Percentiles rank a stretch among this genome's conserved stretches.
Conservation (phyloP, 2,329 filamentous ascomycete species). For the Arthroderma sp. region DNA sequence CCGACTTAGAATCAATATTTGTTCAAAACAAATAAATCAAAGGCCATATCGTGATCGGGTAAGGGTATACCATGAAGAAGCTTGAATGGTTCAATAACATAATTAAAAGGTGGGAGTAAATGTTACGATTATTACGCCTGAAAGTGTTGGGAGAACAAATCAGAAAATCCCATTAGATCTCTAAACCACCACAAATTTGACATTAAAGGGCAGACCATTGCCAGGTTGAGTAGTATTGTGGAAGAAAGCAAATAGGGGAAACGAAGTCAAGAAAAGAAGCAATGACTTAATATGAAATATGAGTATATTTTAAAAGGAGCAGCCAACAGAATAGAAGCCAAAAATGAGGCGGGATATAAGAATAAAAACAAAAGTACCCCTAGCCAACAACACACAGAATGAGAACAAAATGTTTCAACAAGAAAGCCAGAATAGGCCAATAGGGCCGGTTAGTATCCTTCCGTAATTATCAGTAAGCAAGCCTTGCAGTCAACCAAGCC, state of each 20-base stretch:
- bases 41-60: too few relatives aligned
- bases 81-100: too few relatives aligned
- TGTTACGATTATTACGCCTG: too few relatives aligned
- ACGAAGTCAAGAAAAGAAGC: background rate
- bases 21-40: too few relatives aligned
- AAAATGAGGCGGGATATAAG: background rate
- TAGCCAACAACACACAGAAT: background rate
- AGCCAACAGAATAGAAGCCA: background rate
- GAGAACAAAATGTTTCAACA: background rate
- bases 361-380: background rate
- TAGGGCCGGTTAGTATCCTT: background rate
- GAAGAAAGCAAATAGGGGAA: background rate
- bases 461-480: background rate
- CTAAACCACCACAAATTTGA: background rate
- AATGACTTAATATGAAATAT: background rate
- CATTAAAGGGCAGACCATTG: background rate
- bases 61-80: too few relatives aligned
- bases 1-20: too few relatives aligned
- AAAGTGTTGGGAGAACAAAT: background rate
- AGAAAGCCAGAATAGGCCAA: background rate
- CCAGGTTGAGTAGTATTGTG: background rate
- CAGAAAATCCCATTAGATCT: background rate
- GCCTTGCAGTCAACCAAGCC: background rate
- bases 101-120: too few relatives aligned
- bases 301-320: background rate